These are phyloP conservation scores for Pseudohyphozyma bogoriensis DNA, from an alignment of 768 basidiomycete species.

Conservation along the genomic window DNA sequence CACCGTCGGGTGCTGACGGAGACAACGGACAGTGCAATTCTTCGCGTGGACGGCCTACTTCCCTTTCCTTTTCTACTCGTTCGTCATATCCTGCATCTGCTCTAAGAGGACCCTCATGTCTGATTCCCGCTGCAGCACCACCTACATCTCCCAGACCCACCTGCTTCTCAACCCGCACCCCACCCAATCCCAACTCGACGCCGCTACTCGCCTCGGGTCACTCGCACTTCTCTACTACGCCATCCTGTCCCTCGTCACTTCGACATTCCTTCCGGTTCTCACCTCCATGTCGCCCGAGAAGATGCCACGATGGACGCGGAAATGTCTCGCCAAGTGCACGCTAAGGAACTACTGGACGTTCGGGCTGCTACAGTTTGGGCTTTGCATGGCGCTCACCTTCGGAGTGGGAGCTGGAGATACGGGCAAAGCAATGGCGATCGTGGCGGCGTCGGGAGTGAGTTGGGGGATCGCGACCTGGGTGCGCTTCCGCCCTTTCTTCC, in stretches of 20 bases:
- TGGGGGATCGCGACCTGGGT: slow-evolving; percentile 91
- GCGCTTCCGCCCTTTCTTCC: slow-evolving; percentile 45
- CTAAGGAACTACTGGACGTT: slow-evolving; percentile 48
- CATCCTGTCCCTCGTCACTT: slow-evolving; percentile 54
- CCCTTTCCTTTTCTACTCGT: slow-evolving; percentile 25
- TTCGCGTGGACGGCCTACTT: slow-evolving; percentile 32
- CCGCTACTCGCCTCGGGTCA: slow-evolving; percentile 72
- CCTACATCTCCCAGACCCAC: slow-evolving; percentile 26
- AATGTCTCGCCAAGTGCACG: slow-evolving; percentile 9
- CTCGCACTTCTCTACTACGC: slow-evolving; percentile 71
- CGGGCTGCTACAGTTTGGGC: slow-evolving; percentile 60
- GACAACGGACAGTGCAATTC: slow-evolving; percentile 21
- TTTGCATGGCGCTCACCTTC: slow-evolving; percentile 61
- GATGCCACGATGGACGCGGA: too few relatives aligned
- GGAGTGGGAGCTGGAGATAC: slow-evolving; percentile 47
- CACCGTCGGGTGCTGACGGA: background rate
- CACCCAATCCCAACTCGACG: slow-evolving; percentile 41
- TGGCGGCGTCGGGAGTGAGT: slow-evolving; percentile 72
- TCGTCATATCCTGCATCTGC: background rate
- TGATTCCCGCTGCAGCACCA: slow-evolving; percentile 7
- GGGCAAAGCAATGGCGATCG: slow-evolving; percentile 62
- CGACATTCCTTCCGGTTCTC: slow-evolving; percentile 16
- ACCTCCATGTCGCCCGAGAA: background rate
- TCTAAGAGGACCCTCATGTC: background rate
- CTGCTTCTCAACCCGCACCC: background rate